Percentiles rank a stretch among this genome's conserved stretches.
phyloP scores from a whole-genome alignment of 2,329 filamentous ascomycete genomes.

The Xylariaceae sp. region DNA sequence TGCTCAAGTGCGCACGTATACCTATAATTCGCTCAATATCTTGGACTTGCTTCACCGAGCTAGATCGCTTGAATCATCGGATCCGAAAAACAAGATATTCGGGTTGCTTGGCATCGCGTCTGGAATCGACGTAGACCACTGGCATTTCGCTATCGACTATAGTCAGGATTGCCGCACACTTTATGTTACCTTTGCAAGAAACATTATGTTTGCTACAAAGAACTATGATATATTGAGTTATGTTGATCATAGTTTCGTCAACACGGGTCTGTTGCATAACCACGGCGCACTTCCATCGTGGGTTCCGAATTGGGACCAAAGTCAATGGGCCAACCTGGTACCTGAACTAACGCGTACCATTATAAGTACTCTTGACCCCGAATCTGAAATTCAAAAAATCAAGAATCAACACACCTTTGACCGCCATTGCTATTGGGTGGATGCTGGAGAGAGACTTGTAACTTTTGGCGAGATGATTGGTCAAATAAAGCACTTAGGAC shows the following conservation, averaged over 20 bases:
- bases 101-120: neutral
- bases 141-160: conserved; percentile 2
- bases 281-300: too few species aligned
- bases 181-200: neutral
- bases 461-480: neutral
- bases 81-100: conserved; percentile 11
- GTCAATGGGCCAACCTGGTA: neutral
- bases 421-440: neutral
- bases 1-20: neutral
- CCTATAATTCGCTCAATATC: neutral
- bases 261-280: too few species aligned
- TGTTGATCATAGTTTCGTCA: too few species aligned
- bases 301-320: too few species aligned
- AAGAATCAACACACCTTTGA: neutral
- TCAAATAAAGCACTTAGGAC: neutral
- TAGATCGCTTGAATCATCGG: neutral
- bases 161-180: neutral
- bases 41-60: neutral
- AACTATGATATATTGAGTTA: conserved; percentile 1
- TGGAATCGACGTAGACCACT: neutral
- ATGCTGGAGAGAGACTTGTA: neutral
- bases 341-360: neutral
- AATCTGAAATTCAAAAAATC: too few species aligned
- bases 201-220: neutral
- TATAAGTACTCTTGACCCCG: neutral